Evolutionary conservation across 1,284 basidiomycete genomes (phyloP), one percentile per base, ranked within the genome.

Genomic region (Cryptococcus sp.): DNA sequence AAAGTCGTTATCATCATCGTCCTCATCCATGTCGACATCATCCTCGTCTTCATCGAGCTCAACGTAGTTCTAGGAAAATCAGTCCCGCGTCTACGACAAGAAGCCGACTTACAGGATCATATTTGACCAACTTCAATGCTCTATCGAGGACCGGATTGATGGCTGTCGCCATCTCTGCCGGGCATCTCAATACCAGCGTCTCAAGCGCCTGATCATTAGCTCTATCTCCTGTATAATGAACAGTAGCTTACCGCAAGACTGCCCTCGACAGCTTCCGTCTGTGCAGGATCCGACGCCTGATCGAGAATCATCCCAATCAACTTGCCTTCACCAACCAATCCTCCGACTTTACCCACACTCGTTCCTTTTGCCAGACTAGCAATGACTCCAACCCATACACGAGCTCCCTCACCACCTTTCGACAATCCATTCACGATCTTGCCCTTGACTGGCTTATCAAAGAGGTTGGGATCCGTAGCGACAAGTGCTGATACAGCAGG

Each of bases 101-200:
- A 40, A 25, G 40, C 7, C 3, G 7, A 78, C 87, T 62, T 67
- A 91, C 88, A 1, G 96, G 94, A 69, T 99, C 94, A 71, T 92
- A 87, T 72, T 91, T 93, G 77, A 98, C 87, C 59, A 85, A 85
- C 57, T 85, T 81, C 32, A 81, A 81, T 2, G 85, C 88, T 13
- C 81, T 77, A 51, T 86, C 82, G 14, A 88, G 80, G 57, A 92
- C 85, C 7, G 80, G 72, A 36, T 76, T 75, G 40, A 97, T 75
- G 67, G 86, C 90, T 0, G 86, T 79, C 0, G 85, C 83, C 21
- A 88, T 82, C 64, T 94, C 91, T 2, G 81, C 77, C 0, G 91
- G 89, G 67, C 91, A 92, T 54, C 86, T 82, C 49, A 96, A 75
- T 0, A 94, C 79, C 7, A 96, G 75, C 0, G 85, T 82, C 70